Base-by-base conservation (phyloP, 768 basidiomycete genomes). In the Podaxis sp. region DNA sequence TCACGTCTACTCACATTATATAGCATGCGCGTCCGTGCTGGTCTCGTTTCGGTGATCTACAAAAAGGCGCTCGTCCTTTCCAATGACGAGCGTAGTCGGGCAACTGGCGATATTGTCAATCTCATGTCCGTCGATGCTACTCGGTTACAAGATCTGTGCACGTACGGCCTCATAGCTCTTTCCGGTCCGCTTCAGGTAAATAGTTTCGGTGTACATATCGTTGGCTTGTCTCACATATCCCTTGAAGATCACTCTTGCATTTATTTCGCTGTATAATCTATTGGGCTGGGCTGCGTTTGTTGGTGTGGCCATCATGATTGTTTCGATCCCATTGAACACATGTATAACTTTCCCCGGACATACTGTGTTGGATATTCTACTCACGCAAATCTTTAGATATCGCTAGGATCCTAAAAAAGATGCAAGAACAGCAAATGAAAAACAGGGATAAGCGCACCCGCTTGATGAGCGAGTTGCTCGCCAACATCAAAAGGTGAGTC, bases 371-470 rank as follows among this genome's bases (percentile, higher is more conserved):
- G 48, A 28, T 17, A 40, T 7, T 24, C 36, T 38, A 30, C 63
- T 69, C 28, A 68, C 44, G n/a, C n/a, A 0, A 0, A 46, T 28
- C 30, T 61, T 17, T 49, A 79, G 80, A 78, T 48, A 88, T 95
- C 61, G 93, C 95, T 1, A 71, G 85, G 4, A 76, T 84, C 56
- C 70, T 91, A 56, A 93, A 93, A 71, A 79, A 73, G 41, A 85
- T 96, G 80, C 93, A 97, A 70, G 84, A 91, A 66, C 69, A 86
- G 67, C 95, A 98, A 73, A 98, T 98, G 96, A 95, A 94, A 74
- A 93, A 90, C 74, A 84, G 94, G 64, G 95, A 96, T 70, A 82
- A 85, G 67, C 83, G 93, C 36, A 93, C 91, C 7, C 78, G 89
- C 46, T 76, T 96, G 50, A 97, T 98, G 96, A 95, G 86, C 66